Evolutionary conservation across 2,329 filamentous ascomycete species (phyloP).

Genomic region (Monosporascus sp.): DNA sequence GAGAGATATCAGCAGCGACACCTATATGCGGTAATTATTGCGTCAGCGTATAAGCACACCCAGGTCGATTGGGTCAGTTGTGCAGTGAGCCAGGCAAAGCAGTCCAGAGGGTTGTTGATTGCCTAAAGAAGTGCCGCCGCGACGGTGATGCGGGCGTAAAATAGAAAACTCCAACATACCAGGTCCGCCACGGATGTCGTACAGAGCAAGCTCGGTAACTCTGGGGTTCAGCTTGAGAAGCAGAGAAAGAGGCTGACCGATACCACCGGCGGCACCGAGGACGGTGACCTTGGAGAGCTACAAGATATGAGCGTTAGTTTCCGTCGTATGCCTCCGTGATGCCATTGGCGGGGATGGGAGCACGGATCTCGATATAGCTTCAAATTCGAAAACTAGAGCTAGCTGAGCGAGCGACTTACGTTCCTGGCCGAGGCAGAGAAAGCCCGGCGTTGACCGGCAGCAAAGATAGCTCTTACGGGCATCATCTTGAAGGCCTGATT

Average conservation of each 20-base stretch:
- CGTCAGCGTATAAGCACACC: slow-evolving; percentile 1
- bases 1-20: slow-evolving; percentile 95
- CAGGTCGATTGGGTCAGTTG: slow-evolving; percentile 1
- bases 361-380: not conserved
- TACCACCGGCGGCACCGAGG: slow-evolving; percentile 94
- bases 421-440: slow-evolving; percentile 76
- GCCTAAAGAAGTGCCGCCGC: not conserved
- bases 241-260: slow-evolving; percentile 95
- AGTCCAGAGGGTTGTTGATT: slow-evolving; percentile 15
- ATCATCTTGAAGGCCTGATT: slow-evolving; percentile 16
- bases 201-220: slow-evolving; percentile 89
- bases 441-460: slow-evolving; percentile 63
- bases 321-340: too few species aligned
- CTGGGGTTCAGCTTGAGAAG: slow-evolving; percentile 98
- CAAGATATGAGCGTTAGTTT: slow-evolving; percentile 6
- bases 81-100: slow-evolving; percentile 5
- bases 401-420: slow-evolving; percentile 44
- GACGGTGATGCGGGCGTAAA: not conserved
- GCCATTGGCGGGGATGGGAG: slow-evolving; percentile 2
- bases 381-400: not conserved
- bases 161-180: slow-evolving; percentile 51
- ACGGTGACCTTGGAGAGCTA: slow-evolving; percentile 97
- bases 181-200: slow-evolving; percentile 92
- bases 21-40: slow-evolving; percentile 45
- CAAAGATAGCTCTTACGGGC: slow-evolving; percentile 26